Evolutionary conservation across 1,284 basidiomycete species (phyloP), one percentile per base, ranked within the genome.

Genomic region (Ustilago crameri): DNA sequence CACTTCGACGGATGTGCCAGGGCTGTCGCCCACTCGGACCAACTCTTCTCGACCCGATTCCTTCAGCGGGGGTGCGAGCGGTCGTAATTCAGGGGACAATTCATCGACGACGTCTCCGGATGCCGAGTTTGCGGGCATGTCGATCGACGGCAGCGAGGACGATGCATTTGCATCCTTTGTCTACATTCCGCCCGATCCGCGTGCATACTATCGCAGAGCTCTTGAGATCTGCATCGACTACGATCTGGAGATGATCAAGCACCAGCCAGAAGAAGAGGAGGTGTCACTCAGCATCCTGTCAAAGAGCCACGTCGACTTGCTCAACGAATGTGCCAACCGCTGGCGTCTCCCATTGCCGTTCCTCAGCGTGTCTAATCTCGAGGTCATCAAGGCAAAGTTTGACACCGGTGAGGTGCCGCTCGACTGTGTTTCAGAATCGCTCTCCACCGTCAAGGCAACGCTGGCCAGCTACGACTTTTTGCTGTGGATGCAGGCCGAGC

Each of bases 251-350:
- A 88, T 90, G 35, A 94, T 98, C 90, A 87, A 91, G 60, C 90
- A 91, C 44, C 90, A 97, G 34, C 91, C 93, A 32, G 95, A 97
- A 74, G 92, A 94, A 76, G 93, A 98, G 74, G 94, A 98, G 84
- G 95, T 99, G 3, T 93, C 93, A 1, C 85, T 98, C 30, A 92
- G 92, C 10, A 98, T 99, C 56, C 85, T 99, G n/a, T 93, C 93
- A 0, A 80, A 88, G 0, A 81, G 87, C 17, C 93, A 98, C 82
- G 87, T 92, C 43, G 90, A 92, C 57, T 85, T 98, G 34, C 88
- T 98, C 62, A 90, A 90, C 53, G 91, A 95, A 79, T 95, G 93
- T 76, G 93, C 93, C 1, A 79, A 90, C 57, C 87, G 93, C 41
- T 98, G 96, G 96, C 87, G 95, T 54, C 90, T 98, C 56, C 88